Evolutionary conservation across 1,284 basidiomycete species (phyloP), one percentile per base, ranked within the genome.

Genomic region (Stygiomarasmius scandens): DNA sequence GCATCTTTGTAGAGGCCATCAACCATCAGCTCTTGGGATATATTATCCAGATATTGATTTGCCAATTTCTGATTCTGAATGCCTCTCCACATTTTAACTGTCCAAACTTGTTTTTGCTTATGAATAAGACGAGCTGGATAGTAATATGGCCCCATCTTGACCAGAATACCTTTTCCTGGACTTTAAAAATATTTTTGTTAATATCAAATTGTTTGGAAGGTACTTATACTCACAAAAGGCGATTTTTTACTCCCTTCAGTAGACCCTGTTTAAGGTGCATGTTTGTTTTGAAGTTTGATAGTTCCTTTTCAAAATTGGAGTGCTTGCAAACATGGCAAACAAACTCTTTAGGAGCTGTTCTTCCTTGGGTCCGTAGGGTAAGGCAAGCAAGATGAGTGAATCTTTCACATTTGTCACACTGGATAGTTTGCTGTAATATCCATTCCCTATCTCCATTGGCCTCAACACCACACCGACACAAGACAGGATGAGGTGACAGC

Each of bases 341-440:
- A 22, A 55, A 49, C 23, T 9, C 5, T 46, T 19, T 8, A 19
- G 43, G 34, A 62, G 36, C 20, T 48, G 49, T 32, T 58, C 54
- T n/a, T 62, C 62, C 25, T 59, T 14, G 38, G 60, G n/a, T n/a
- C n/a, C 61, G 29, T 63, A 43, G 8, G 29, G 29, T 11, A 52
- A 68, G 66, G 54, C 68, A 71, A 2, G 67, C 63, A n/a, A 67
- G 52, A 56, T 71, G 67, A 2, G 62, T 65, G 60, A 65, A 69
- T 9, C 60, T 47, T 0, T 52, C n/a, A 23, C 67, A 71, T 29
- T 19, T 10, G 16, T 61, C 45, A 47, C 69, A 71, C 54, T 67
- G 61, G 63, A 61, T 22, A 41, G 38, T 61, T 43, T 0, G 49
- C 45, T 11, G 41, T 22, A 44, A 64, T 62, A 9, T 55, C 4